Conservation (phyloP, 2,329 filamentous ascomycete species). For the Fusarium ambrosium region DNA sequence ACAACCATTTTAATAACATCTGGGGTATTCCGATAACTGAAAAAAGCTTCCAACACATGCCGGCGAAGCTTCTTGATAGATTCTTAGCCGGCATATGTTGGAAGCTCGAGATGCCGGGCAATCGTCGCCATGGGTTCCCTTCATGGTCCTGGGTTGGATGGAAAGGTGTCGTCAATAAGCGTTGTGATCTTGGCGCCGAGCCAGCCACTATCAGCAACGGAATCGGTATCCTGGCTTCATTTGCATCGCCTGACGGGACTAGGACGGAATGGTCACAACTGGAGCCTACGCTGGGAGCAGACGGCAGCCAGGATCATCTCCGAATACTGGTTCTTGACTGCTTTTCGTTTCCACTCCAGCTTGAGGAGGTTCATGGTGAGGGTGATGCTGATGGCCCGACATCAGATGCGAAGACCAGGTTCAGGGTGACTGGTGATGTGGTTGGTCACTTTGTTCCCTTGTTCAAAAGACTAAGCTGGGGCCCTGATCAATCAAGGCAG, state of each 20-base stretch:
- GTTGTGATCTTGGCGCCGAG: no score
- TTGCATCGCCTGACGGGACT: background rate
- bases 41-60: no score
- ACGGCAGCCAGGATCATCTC: background rate
- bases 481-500: background rate
- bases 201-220: background rate
- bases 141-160: no score
- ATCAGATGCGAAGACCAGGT: background rate
- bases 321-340: background rate
- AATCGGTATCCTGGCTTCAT: background rate
- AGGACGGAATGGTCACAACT: background rate
- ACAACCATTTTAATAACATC: background rate
- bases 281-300: background rate
- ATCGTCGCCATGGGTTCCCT: no score
- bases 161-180: no score
- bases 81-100: no score
- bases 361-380: background rate
- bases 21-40: background rate
- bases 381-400: background rate
- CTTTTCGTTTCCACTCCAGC: background rate
- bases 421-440: background rate
- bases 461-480: background rate
- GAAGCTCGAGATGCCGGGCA: no score
- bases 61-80: no score
- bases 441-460: background rate